Percentiles rank a stretch among this genome's conserved stretches.
Evolutionary conservation across 495 filamentous ascomycete genomes (phyloP).

Genomic region (Penicillium lividum): DNA sequence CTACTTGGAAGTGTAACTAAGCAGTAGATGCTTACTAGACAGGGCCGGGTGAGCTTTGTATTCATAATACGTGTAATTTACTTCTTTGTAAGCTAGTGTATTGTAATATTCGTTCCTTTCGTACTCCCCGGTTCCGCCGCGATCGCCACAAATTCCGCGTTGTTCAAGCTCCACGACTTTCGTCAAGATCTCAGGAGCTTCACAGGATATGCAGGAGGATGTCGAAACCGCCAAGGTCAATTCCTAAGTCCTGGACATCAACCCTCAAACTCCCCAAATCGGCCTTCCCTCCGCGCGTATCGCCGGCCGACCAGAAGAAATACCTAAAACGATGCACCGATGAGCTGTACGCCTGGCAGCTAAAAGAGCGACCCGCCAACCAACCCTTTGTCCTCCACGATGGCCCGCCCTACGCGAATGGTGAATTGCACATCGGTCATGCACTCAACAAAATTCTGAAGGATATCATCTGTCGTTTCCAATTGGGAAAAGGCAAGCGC

Average conservation of each 20-base stretch:
- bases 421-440: slow-evolving; percentile 92
- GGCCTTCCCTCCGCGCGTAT: slow-evolving; percentile 56
- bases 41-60: neutral
- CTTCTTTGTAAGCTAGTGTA: neutral
- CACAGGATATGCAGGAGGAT: slow-evolving; percentile 48
- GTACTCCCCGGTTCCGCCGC: neutral
- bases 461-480: slow-evolving; percentile 82
- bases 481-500: slow-evolving; percentile 73
- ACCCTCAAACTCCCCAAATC: slow-evolving; percentile 62
- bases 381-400: slow-evolving; percentile 83
- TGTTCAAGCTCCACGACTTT: slow-evolving; percentile 7
- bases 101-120: neutral
- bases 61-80: neutral
- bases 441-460: slow-evolving; percentile 97
- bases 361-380: slow-evolving; percentile 54
- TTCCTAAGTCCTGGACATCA: slow-evolving; percentile 57
- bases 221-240: slow-evolving; percentile 47
- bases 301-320: slow-evolving; percentile 52
- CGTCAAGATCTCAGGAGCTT: slow-evolving; percentile 3
- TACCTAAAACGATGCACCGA: slow-evolving; percentile 81
- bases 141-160: neutral
- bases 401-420: slow-evolving; percentile 97
- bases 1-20: neutral
- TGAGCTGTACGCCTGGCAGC: slow-evolving; percentile 88
- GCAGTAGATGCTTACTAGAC: too few species aligned